Conservation (phyloP, 2,329 filamentous ascomycete genomes). For the Microthyrium microscopicum region DNA sequence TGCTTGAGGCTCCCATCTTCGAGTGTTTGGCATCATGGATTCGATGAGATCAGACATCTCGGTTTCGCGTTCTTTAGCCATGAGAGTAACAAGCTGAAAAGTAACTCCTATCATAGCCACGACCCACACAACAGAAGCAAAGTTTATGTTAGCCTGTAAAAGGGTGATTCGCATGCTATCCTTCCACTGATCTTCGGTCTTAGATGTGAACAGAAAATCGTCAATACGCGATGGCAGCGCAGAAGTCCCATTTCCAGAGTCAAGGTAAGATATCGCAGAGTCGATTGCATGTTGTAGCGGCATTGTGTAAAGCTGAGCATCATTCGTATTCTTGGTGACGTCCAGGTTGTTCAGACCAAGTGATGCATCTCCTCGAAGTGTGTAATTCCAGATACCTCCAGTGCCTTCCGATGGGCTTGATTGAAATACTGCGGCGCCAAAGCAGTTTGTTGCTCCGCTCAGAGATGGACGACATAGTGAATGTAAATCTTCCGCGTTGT, state of each 20-base stretch:
- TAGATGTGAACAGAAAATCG: conserved; percentile 62
- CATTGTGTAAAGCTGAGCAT: conserved; percentile 59
- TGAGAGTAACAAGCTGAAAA: conserved; percentile 74
- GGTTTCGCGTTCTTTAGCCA: conserved; percentile 69
- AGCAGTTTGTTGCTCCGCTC: conserved; percentile 20
- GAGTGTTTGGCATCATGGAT: conserved; percentile 70
- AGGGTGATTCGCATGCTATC: conserved; percentile 51
- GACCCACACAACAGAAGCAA: conserved; percentile 64
- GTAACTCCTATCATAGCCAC: conserved; percentile 64
- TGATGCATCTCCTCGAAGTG: conserved; percentile 57
- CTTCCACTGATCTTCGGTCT: conserved; percentile 50
- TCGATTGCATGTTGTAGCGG: conserved; percentile 71
- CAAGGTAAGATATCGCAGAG: conserved; percentile 45
- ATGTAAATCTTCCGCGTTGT: conserved; percentile 40
- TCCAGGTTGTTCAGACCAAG: conserved; percentile 46
- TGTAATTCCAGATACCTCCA: conserved; percentile 73
- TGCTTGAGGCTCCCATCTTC: conserved; percentile 59
- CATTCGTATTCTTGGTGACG: conserved; percentile 49
- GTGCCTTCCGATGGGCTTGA: conserved; percentile 50
- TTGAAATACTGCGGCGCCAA: conserved; percentile 56
- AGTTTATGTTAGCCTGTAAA: conserved; percentile 56
- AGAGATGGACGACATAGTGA: conserved; percentile 41
- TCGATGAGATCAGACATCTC: conserved; percentile 83
- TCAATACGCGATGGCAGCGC: conserved; percentile 24
- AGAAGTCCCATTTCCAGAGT: conserved; percentile 19